Base-by-base conservation (phyloP, 2,329 filamentous ascomycete genomes). In the Clarireedia paspali region DNA sequence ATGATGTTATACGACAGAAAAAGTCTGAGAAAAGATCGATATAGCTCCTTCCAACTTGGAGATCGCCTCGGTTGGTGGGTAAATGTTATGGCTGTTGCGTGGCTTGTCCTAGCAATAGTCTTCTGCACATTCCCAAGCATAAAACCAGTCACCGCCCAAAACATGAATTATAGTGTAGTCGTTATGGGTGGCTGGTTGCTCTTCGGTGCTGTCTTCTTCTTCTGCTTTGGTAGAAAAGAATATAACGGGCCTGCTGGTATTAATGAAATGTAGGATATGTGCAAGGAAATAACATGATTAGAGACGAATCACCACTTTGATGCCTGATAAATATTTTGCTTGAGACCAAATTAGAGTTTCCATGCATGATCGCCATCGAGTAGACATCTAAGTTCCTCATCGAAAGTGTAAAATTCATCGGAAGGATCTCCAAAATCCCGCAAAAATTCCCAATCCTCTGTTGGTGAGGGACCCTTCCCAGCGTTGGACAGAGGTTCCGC, bases 131-230 rank as follows among this genome's bases (percentile, higher is more conserved):
- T 78, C 38, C 76, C 75, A 0, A 68, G 67, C 1, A 55, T 63
- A 0, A 66, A 73, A 62, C 76, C 74, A 0, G 72, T 75, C 0
- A 73, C 71, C 1, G 56, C 70, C 0, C 66, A 72, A 38, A 74
- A 70, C 15, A 77, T 78, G 74, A 78, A 78, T 45, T 77, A 78
- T 55, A 70, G 70, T 0, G 68, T 68, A 36, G 73, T 75, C 0
- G 73, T 77, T 0, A 62, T 76, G 60, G 65, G 65, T 3, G 74
- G 70, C 0, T 76, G 73, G 73, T 50, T 71, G 0, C 26, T 67
- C 0, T 64, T 71, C 34, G 72, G 73, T 0, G 62, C 63, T 0
- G 30, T 66, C 2, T 75, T 72, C 40, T 76, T 73, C 42, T 50
- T 66, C 30, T 24, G 59, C 0, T 57, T 54, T 34, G 68, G 66